A percentile compares a stretch with the other conserved stretches of the same genome.
phyloP scores from a whole-genome alignment of 202 grass and related monocot genomes.

The Setaria italica region DNA sequence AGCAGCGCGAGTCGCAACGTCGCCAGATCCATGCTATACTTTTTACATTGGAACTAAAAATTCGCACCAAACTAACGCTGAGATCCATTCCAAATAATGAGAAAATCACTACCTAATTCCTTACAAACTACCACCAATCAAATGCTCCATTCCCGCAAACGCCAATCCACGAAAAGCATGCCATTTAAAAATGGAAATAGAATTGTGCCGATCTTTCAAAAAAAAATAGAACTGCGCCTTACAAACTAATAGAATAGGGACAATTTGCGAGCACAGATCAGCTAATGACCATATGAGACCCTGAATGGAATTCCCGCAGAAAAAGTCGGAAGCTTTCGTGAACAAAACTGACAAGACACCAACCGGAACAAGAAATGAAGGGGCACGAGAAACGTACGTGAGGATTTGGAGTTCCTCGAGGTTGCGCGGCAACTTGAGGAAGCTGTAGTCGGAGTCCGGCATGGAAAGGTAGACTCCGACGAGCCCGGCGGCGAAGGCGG shows the following conservation, averaged over 20 bases:
- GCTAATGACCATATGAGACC: not conserved
- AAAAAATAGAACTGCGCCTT: not conserved
- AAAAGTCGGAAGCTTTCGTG: conserved; percentile 24
- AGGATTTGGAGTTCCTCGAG: conserved; percentile 91
- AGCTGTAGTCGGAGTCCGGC: conserved; percentile 97
- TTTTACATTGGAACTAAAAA: not conserved
- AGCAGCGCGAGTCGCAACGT: not conserved
- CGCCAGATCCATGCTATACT: conserved; percentile 36
- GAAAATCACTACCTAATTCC: not conserved
- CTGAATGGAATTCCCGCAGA: not conserved
- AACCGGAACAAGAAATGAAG: conserved; percentile 31
- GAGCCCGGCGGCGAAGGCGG: conserved; percentile 75
- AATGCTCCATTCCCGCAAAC: conserved; percentile 41
- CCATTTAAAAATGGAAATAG: not conserved
- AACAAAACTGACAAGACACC: conserved; percentile 38
- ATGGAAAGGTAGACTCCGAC: conserved; percentile 91
- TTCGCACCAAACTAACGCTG: not conserved
- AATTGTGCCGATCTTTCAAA: not conserved
- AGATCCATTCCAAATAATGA: conserved; percentile 24
- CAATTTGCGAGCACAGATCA: not conserved
- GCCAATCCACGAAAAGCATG: not conserved
- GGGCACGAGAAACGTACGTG: conserved; percentile 53
- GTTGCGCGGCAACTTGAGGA: conserved; percentile 90
- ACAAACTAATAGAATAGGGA: not conserved
- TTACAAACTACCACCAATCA: not conserved